These are phyloP conservation scores for Pseudogymnoascus sp. DNA, from an alignment of 2,329 filamentous ascomycete genomes.

Conservation along the genomic window DNA sequence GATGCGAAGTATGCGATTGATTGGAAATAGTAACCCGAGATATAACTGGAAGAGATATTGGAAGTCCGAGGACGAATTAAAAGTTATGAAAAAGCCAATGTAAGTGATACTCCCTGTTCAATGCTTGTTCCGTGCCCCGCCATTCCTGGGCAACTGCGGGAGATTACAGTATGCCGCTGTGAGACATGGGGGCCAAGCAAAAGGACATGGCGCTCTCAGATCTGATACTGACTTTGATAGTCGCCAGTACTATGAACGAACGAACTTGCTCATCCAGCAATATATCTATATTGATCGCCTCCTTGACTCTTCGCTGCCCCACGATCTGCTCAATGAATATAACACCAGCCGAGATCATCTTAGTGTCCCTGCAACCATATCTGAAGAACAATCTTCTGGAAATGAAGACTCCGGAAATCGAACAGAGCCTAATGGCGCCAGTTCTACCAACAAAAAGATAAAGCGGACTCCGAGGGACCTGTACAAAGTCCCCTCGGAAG, in stretches of 20 bases:
- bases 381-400: slow-evolving; percentile 49
- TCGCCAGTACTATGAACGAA: slow-evolving; percentile 79
- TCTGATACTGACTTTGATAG: slow-evolving; percentile 30
- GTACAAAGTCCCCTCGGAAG: slow-evolving; percentile 61
- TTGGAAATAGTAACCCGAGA: slow-evolving; percentile 77
- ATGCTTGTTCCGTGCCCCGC: neutral
- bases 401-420: slow-evolving; percentile 17
- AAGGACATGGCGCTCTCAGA: neutral
- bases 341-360: slow-evolving; percentile 42
- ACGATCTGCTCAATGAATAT: slow-evolving; percentile 87
- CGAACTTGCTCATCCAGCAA: slow-evolving; percentile 80
- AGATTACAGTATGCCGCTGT: neutral
- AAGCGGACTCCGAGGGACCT: slow-evolving; percentile 80
- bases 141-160: neutral
- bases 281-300: slow-evolving; percentile 90
- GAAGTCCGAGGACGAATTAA: slow-evolving; percentile 69
- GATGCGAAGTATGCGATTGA: slow-evolving; percentile 76
- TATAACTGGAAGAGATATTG: slow-evolving; percentile 85
- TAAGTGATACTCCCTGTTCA: slow-evolving; percentile 29
- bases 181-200: neutral
- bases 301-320: slow-evolving; percentile 85
- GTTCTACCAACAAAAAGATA: slow-evolving; percentile 40
- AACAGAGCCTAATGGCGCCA: slow-evolving; percentile 13
- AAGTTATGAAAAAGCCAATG: slow-evolving; percentile 63
- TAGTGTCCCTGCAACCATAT: slow-evolving; percentile 64